A percentile compares a stretch with the other conserved stretches of the same genome.
phyloP scores from a whole-genome alignment of 495 filamentous ascomycete species.

The Haplographium delicatum region DNA sequence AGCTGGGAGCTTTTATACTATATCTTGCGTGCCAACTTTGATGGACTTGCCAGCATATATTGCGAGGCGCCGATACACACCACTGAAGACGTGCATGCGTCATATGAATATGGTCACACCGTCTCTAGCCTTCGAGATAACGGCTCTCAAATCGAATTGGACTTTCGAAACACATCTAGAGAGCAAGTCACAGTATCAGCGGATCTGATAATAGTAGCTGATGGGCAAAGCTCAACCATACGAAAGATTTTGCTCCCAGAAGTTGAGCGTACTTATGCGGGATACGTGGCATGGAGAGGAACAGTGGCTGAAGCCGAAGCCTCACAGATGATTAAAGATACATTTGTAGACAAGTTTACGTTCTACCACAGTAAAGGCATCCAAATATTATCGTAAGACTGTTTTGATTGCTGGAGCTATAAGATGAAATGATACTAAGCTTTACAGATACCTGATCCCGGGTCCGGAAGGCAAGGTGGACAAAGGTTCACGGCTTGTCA shows the following conservation, averaged over 20 bases:
- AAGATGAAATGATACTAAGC: background rate
- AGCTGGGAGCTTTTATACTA: slow-evolving; percentile 55
- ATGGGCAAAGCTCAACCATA: slow-evolving; percentile 51
- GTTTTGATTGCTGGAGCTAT: background rate
- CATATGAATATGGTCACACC: too few relatives aligned
- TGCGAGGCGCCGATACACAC: too few relatives aligned
- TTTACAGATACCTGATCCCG: slow-evolving; percentile 49
- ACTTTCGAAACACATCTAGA: slow-evolving; percentile 34
- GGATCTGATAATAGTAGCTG: slow-evolving; percentile 49
- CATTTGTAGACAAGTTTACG: slow-evolving; percentile 43
- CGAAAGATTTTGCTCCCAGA: slow-evolving; percentile 40
- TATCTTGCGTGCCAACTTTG: slow-evolving; percentile 50
- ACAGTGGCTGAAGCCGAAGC: slow-evolving; percentile 39
- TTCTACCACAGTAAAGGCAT: slow-evolving; percentile 4
- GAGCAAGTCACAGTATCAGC: slow-evolving; percentile 31
- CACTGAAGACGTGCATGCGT: too few relatives aligned
- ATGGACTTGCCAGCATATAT: too few relatives aligned
- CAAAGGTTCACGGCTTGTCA: slow-evolving; percentile 43
- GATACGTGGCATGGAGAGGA: slow-evolving; percentile 52
- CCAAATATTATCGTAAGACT: slow-evolving; percentile 9
- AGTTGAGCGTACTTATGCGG: slow-evolving; percentile 45
- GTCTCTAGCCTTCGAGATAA: too few relatives aligned
- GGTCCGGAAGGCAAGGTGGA: slow-evolving; percentile 43
- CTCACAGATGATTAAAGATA: slow-evolving; percentile 25
- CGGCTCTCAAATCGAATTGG: too few relatives aligned